Conservation (phyloP, 768 basidiomycete genomes). For the Postia placenta region DNA sequence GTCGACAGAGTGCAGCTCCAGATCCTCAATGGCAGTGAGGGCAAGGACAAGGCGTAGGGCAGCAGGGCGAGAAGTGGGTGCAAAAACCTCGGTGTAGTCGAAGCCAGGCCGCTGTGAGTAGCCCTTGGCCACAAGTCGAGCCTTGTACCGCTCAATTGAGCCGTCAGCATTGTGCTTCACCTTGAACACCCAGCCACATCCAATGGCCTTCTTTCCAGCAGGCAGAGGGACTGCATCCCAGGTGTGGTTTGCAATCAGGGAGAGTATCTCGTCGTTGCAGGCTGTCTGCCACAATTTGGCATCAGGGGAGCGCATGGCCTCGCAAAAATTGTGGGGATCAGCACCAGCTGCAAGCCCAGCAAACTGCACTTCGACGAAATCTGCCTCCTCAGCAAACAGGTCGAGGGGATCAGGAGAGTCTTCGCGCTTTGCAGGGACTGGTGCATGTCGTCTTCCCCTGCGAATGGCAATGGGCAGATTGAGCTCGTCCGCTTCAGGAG, state of each 20-base stretch:
- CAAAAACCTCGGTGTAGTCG: conserved; percentile 20
- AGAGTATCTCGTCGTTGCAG: neutral
- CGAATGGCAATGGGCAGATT: neutral
- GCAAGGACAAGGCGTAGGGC: conserved; percentile 1
- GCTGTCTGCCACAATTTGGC: neutral
- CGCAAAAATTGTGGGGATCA: neutral
- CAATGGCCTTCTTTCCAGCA: conserved; percentile 10
- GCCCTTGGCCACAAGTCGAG: conserved; percentile 35
- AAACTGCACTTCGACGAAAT: neutral
- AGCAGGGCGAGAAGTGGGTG: neutral
- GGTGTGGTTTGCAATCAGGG: neutral
- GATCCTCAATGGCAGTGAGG: conserved; percentile 1
- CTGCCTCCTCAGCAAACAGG: neutral
- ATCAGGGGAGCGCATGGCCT: neutral
- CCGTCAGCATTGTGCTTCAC: conserved; percentile 19
- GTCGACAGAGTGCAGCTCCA: conserved; percentile 1
- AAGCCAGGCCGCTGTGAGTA: conserved; percentile 26
- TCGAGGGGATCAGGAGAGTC: neutral
- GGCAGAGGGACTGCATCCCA: neutral
- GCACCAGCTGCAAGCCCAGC: neutral
- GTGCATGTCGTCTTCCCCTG: too few species aligned
- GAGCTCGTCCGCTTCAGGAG: neutral
- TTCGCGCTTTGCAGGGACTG: neutral
- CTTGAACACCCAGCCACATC: conserved; percentile 23
- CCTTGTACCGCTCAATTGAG: conserved; percentile 23